phyloP scores from a whole-genome alignment of 345 rosid genomes.

The Linum trigynum region DNA sequence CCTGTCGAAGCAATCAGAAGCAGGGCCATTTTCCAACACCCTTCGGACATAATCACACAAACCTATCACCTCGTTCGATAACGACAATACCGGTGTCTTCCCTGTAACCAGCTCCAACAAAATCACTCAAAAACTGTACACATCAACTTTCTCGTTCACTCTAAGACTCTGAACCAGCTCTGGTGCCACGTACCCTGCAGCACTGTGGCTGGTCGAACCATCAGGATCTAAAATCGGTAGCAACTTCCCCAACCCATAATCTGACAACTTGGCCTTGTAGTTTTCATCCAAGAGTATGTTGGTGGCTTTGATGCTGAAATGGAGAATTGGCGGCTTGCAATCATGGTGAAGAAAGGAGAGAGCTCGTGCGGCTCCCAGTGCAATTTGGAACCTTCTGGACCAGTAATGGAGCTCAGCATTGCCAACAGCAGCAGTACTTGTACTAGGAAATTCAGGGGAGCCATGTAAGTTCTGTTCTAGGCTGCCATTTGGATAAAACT shows the following conservation, averaged over 20 bases:
- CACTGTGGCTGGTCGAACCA: slow-evolving; percentile 63
- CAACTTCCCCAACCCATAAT: slow-evolving; percentile 70
- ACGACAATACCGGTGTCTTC: slow-evolving; percentile 87
- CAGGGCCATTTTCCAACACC: slow-evolving; percentile 60
- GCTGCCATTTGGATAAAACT: slow-evolving; percentile 62
- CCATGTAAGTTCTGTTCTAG: slow-evolving; percentile 72
- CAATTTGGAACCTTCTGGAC: slow-evolving; percentile 82
- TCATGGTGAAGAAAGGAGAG: slow-evolving; percentile 90
- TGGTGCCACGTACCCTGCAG: slow-evolving; percentile 98
- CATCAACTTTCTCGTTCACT: slow-evolving; percentile 79
- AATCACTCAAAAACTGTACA: slow-evolving; percentile 84
- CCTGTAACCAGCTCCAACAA: slow-evolving; percentile 89
- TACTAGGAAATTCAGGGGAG: slow-evolving; percentile 33
- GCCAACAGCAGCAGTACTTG: slow-evolving; percentile 55
- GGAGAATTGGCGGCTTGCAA: slow-evolving; percentile 78
- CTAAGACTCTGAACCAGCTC: slow-evolving; percentile 77
- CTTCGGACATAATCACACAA: slow-evolving; percentile 76
- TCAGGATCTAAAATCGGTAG: slow-evolving; percentile 73
- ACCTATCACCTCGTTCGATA: slow-evolving; percentile 51
- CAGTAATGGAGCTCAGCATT: slow-evolving; percentile 49
- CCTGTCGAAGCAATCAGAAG: slow-evolving; percentile 78
- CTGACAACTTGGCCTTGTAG: slow-evolving; percentile 74
- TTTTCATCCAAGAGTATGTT: slow-evolving; percentile 75
- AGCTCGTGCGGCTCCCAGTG: slow-evolving; percentile 77
- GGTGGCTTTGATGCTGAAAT: slow-evolving; percentile 79